Conservation (phyloP, 2,329 filamentous ascomycete species). For the Pseudogymnoascus sp. region DNA sequence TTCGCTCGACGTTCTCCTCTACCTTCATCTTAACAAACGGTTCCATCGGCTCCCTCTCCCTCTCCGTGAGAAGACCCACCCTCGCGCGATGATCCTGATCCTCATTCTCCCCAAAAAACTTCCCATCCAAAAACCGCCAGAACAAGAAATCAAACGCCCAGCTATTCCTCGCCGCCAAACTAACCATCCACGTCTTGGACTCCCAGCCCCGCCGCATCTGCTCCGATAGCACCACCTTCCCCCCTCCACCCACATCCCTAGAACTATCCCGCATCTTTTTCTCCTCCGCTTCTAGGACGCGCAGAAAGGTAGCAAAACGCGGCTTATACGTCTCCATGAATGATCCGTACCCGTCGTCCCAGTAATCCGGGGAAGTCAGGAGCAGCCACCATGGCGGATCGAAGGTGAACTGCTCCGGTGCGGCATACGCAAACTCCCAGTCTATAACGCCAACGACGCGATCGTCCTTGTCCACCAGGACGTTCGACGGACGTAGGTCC, state of each 20-base stretch:
- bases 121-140: slow-evolving; percentile 32
- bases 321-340: slow-evolving; percentile 30
- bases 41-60: slow-evolving; percentile 25
- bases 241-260: background rate
- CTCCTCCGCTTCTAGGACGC: slow-evolving; percentile 28
- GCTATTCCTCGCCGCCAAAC: slow-evolving; percentile 30
- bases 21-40: slow-evolving; percentile 27
- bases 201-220: slow-evolving; percentile 32
- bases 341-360: slow-evolving; percentile 24
- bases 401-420: slow-evolving; percentile 28
- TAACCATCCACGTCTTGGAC: slow-evolving; percentile 26
- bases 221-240: slow-evolving; percentile 14
- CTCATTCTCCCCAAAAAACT: slow-evolving; percentile 28
- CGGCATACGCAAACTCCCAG: slow-evolving; percentile 35
- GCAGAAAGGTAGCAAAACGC: slow-evolving; percentile 30
- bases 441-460: slow-evolving; percentile 31
- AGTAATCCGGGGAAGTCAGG: slow-evolving; percentile 27
- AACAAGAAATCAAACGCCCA: slow-evolving; percentile 33
- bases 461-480: slow-evolving; percentile 27
- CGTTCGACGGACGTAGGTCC: slow-evolving; percentile 29
- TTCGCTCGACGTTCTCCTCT: slow-evolving; percentile 21
- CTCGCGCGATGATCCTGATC: background rate
- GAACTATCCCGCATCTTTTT: slow-evolving; percentile 9
- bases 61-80: slow-evolving; percentile 21
- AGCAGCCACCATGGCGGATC: slow-evolving; percentile 36